phyloP scores from a whole-genome alignment of 352 stramenopile species.

The Globisporangium iwayamae region DNA sequence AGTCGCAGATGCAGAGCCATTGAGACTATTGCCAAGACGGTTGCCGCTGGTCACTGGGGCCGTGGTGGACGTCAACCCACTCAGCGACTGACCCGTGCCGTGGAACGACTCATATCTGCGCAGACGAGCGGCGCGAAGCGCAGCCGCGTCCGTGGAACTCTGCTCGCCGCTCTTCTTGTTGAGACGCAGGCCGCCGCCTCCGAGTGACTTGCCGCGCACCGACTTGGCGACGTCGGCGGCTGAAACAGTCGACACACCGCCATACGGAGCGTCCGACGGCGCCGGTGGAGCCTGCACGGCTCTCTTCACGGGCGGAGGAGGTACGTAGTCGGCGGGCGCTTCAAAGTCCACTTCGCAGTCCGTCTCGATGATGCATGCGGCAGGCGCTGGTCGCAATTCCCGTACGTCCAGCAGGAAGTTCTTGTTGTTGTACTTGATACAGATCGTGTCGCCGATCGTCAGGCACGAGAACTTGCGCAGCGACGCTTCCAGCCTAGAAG shows the following conservation, averaged over 20 bases:
- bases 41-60: slow-evolving; percentile 13
- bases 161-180: slow-evolving; percentile 64
- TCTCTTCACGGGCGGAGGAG: slow-evolving; percentile 29
- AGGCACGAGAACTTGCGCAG: slow-evolving; percentile 95
- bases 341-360: slow-evolving; percentile 99
- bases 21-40: slow-evolving; percentile 27
- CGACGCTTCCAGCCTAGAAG: slow-evolving; percentile 63
- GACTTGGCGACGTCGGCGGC: slow-evolving; percentile 9
- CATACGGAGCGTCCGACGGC: slow-evolving; percentile 56
- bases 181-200: slow-evolving; percentile 58
- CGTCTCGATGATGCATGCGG: slow-evolving; percentile 99
- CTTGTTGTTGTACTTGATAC: slow-evolving; percentile 98
- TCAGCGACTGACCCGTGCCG: slow-evolving; percentile 72
- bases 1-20: slow-evolving; percentile 10
- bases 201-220: slow-evolving; percentile 12
- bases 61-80: slow-evolving; percentile 38
- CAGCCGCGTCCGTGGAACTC: slow-evolving; percentile 50
- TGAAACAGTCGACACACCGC: slow-evolving; percentile 31
- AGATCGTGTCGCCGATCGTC: slow-evolving; percentile 98
- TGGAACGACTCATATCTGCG: slow-evolving; percentile 84
- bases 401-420: slow-evolving; percentile 98
- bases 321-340: slow-evolving; percentile 86
- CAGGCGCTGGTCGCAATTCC: slow-evolving; percentile 94
- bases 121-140: slow-evolving; percentile 67
- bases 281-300: slow-evolving; percentile 25